A percentile compares a stretch with the other conserved stretches of the same genome.
Evolutionary conservation across 2,329 filamentous ascomycete genomes (phyloP).

Genomic region (Beauveria bassiana): DNA sequence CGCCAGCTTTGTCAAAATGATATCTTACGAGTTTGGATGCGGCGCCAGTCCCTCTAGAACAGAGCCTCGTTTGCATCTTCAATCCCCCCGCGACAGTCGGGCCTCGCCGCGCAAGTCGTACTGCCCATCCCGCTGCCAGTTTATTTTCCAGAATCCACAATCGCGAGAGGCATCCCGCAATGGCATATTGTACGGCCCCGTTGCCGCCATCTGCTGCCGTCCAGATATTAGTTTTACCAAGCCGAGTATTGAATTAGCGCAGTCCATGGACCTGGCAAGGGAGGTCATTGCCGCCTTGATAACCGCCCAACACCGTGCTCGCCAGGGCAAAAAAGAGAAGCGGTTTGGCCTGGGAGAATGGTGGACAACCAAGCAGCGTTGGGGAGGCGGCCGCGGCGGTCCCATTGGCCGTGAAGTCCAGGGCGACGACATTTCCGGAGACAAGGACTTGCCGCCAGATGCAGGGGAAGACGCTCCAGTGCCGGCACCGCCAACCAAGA

Average conservation of each 20-base stretch:
- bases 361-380: constrained; percentile 54
- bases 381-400: constrained; percentile 56
- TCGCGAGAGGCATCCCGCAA: constrained; percentile 53
- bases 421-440: constrained; percentile 35
- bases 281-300: constrained; percentile 54
- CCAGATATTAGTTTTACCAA: constrained; percentile 43
- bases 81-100: constrained; percentile 25
- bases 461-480: constrained; percentile 18
- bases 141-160: constrained; percentile 51
- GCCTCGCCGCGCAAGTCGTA: constrained; percentile 39
- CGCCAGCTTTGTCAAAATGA: constrained; percentile 53
- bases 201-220: constrained; percentile 52
- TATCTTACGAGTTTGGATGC: constrained; percentile 60
- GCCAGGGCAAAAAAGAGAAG: constrained; percentile 48
- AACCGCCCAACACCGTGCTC: constrained; percentile 55
- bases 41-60: constrained; percentile 48
- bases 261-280: constrained; percentile 52
- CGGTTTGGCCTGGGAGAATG: constrained; percentile 51
- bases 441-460: constrained; percentile 34
- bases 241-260: constrained; percentile 42
- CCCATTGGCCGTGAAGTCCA: constrained; percentile 56
- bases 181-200: constrained; percentile 53
- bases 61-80: constrained; percentile 52
- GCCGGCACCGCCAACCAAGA: constrained; percentile 32
- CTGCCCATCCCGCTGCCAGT: constrained; percentile 50